Conservation (phyloP, 192 early-diverging fungal species). For the Chytriomyces sp. region DNA sequence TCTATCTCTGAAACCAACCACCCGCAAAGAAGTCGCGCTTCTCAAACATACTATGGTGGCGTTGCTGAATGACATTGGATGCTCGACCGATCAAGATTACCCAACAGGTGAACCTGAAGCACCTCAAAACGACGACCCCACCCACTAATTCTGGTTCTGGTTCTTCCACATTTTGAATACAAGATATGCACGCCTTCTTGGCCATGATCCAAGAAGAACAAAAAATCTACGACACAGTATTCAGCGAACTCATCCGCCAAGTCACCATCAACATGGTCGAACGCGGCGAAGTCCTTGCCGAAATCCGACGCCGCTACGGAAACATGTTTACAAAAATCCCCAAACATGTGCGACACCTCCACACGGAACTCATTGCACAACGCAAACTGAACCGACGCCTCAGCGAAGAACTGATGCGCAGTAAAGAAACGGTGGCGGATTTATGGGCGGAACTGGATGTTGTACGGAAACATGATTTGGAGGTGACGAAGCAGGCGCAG, state of each 20-base stretch:
- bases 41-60: conserved; percentile 61
- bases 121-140: neutral
- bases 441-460: conserved; percentile 55
- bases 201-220: conserved; percentile 63
- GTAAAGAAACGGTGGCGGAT: conserved; percentile 53
- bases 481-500: conserved; percentile 58
- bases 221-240: conserved; percentile 66
- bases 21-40: conserved; percentile 62
- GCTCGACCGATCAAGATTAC: conserved; percentile 51
- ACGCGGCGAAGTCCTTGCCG: conserved; percentile 62
- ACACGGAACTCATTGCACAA: conserved; percentile 63
- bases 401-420: conserved; percentile 55
- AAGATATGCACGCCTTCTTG: conserved; percentile 64
- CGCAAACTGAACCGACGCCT: conserved; percentile 59
- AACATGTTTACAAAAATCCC: conserved; percentile 68
- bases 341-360: conserved; percentile 57
- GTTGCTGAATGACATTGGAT: conserved; percentile 55
- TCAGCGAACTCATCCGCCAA: conserved; percentile 62
- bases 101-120: conserved; percentile 44
- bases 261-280: conserved; percentile 68
- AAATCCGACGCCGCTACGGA: conserved; percentile 60
- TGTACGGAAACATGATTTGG: conserved; percentile 58
- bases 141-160: neutral
- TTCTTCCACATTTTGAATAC: neutral
- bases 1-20: conserved; percentile 41